Evolutionary conservation across 306 rosid genomes (phyloP), one percentile per base, ranked within the genome.

Genomic region (Cajanus cajan): DNA sequence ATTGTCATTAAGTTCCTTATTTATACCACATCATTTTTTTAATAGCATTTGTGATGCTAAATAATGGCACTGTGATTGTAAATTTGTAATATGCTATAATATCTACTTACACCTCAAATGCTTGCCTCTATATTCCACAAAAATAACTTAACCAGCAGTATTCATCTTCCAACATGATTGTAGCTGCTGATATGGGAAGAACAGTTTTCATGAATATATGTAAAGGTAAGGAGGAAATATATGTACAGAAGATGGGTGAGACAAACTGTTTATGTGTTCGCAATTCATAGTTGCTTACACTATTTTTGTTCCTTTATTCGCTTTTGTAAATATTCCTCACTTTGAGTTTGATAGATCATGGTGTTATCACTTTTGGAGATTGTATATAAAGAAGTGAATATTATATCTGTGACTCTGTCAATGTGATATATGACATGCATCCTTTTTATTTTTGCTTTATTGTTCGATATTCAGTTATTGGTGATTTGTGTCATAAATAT

Each of bases 91-190:
- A 21, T 70, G 52, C 54, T 41, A 39, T 7, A 45, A 9, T 22
- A 62, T 68, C 65, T 58, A 40, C 77, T 58, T 61, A n/a, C 73
- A 48, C 21, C 9, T 22, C n/a, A 24, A 57, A 37, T 82, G 16
- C 67, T 64, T 75, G 43, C 59, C 69, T 81, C 24, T 55, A n/a
- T 55, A 52, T 19, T 47, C 72, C 71, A 18, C 45, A 31, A 21
- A n/a, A 43, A 66, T 74, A 40, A 51, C 44, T 28, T 72, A n/a
- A 43, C n/a, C 51, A 18, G 37, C 68, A n/a, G 28, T 44, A 11
- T 59, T 63, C n/a, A 18, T 73, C 75, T 37, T 37, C 68, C 68
- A 13, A 40, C 52, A 14, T 50, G 59, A 72, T 19, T 24, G 69
- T 51, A 57, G 57, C 31, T 37, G 43, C 57, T 71, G 62, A 18